Conservation (phyloP, 495 filamentous ascomycete species). For the Articulospora tetracladia region DNA sequence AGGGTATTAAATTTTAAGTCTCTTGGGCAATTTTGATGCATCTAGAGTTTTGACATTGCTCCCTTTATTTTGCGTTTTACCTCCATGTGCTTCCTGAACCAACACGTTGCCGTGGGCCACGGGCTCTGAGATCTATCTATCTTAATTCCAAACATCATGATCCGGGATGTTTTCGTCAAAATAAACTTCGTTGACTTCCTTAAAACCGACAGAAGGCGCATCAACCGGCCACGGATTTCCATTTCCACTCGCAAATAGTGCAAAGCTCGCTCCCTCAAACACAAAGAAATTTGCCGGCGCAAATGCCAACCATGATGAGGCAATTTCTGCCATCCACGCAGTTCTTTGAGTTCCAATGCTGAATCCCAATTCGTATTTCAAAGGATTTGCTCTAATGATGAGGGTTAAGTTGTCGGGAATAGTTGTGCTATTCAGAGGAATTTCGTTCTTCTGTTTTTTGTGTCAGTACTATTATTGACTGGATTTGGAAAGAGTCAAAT, state of each 20-base stretch:
- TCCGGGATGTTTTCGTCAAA: neutral
- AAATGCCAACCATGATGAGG: conserved; percentile 3
- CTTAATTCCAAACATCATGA: neutral
- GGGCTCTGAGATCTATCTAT: too few relatives aligned
- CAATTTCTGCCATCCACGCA: neutral
- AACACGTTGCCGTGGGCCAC: too few relatives aligned
- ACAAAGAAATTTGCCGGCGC: conserved; percentile 5
- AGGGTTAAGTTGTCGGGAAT: neutral
- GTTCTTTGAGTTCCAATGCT: neutral
- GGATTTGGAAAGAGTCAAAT: neutral
- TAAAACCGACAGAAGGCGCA: conserved; percentile 3
- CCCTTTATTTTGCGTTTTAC: too few relatives aligned
- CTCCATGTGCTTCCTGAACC: too few relatives aligned
- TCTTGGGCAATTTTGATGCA: too few relatives aligned
- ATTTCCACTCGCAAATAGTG: conserved; percentile 12
- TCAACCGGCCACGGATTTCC: conserved; percentile 9
- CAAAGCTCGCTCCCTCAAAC: conserved; percentile 6
- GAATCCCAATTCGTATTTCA: conserved; percentile 5
- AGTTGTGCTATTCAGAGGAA: neutral
- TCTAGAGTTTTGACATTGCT: too few relatives aligned
- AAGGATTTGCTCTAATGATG: conserved; percentile 1
- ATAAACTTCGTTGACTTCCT: conserved; percentile 3
- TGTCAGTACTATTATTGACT: neutral
- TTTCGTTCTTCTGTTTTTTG: neutral
- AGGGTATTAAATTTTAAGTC: too few relatives aligned